Evolutionary conservation across 2,329 filamentous ascomycete genomes (phyloP).

Genomic region (Harringtonia aguacate): DNA sequence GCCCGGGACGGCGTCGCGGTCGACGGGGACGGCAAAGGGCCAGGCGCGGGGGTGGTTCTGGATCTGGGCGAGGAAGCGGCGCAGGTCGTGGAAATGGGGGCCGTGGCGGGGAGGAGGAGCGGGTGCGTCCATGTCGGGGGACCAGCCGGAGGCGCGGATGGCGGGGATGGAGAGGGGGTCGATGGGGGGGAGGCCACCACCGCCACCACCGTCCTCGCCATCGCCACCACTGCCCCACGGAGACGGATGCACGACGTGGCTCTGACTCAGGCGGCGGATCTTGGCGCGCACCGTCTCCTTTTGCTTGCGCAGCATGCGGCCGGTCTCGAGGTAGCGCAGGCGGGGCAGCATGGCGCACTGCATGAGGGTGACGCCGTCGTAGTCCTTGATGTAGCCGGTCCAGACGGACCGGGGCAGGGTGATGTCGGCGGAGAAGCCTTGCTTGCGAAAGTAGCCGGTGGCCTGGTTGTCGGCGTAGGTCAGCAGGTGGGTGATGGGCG

Average conservation of each 20-base stretch:
- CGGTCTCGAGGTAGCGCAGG: constrained; percentile 85
- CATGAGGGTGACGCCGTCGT: constrained; percentile 98
- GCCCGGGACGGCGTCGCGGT: constrained; percentile 91
- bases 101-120: constrained; percentile 91
- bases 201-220: constrained; percentile 67
- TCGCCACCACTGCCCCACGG: too few species aligned
- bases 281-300: constrained; percentile 93
- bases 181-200: constrained; percentile 54
- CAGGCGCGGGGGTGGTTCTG: constrained; percentile 89
- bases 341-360: constrained; percentile 96
- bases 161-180: constrained; percentile 79
- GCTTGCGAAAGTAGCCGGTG: constrained; percentile 98
- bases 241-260: constrained; percentile 75
- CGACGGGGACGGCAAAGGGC: constrained; percentile 92
- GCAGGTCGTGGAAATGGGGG: constrained; percentile 88
- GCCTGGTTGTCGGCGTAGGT: constrained; percentile 99
- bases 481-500: constrained; percentile 94
- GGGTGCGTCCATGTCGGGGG: constrained; percentile 93
- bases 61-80: constrained; percentile 87
- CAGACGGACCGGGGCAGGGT: constrained; percentile 80
- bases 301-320: constrained; percentile 92
- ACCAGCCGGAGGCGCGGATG: constrained; percentile 90
- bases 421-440: constrained; percentile 97
- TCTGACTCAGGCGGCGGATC: constrained; percentile 82
- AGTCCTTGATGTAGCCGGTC: constrained; percentile 99